Percentiles rank a stretch among this genome's conserved stretches.
Conservation (phyloP, 139 green algal species). For the Tetradesmus lagerheimii region DNA sequence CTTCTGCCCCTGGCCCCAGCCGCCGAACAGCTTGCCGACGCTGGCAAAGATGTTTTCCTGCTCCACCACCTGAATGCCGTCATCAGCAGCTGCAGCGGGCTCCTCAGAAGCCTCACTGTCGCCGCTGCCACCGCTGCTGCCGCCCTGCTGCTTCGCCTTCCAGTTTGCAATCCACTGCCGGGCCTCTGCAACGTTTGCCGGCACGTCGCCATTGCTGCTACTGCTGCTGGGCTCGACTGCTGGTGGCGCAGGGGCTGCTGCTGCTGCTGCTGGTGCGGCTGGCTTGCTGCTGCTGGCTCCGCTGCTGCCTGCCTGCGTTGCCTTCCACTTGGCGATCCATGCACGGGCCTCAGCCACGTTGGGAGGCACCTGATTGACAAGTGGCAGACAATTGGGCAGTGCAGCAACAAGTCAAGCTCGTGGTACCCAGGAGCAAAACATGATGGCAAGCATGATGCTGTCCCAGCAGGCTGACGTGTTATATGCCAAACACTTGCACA, state of each 20-base stretch:
- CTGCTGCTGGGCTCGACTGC: not conserved
- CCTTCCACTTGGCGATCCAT: constrained; percentile 64
- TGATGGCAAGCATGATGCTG: too few relatives aligned
- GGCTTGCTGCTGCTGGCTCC: not conserved
- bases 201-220: constrained; percentile 20
- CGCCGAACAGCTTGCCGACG: constrained; percentile 36
- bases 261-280: constrained; percentile 14
- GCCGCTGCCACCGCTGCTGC: not conserved
- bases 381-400: not conserved
- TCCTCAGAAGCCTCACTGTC: not conserved
- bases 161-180: constrained; percentile 54
- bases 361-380: not conserved
- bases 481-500: too few relatives aligned
- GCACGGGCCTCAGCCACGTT: constrained; percentile 57
- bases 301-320: not conserved
- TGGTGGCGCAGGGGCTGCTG: not conserved
- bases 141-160: constrained; percentile 14
- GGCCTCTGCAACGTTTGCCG: constrained; percentile 43
- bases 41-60: not conserved
- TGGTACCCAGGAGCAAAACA: too few relatives aligned
- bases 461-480: too few relatives aligned
- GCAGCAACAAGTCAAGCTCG: not conserved
- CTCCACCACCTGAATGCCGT: not conserved
- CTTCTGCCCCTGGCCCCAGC: constrained; percentile 33
- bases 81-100: not conserved